Base-by-base conservation (phyloP, 23 red algal genomes). In the Gracilaria domingensis region DNA sequence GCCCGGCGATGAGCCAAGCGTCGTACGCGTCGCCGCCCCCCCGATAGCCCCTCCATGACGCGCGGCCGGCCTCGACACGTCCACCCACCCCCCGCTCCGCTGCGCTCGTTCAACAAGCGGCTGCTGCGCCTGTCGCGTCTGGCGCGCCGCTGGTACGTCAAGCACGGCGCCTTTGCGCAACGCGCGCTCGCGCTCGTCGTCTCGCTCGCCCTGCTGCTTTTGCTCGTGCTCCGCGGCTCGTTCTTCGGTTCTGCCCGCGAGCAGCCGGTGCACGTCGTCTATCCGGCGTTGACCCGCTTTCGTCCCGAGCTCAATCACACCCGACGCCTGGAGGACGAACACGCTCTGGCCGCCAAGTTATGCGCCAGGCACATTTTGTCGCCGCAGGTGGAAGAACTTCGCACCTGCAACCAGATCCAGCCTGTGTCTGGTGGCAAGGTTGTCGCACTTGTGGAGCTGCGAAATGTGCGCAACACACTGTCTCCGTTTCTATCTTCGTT, bases 361-460 rank as follows among this genome's bases (percentile, higher is more conserved):
- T 87, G 84, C 45, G 67, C 18, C 3, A 11, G 64, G 6, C 39
- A 35, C 17, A 18, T 36, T 1, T 20, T 87, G n/a, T 50, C 50
- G 3, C 14, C 64, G 34, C 50, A 62, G 7, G 24, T 87, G 38
- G 67, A 87, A 11, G 64, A 87, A 40, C 66, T 87, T 9, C 84
- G 84, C 26, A 48, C 69, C 6, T 87, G 84, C 69, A 71, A 71
- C 51, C 30, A 76, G 62, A 64, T 87, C 9, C 8, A 16, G 1
- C 18, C 8, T 25, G n/a, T 23, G 21, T 0, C 51, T 14, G 74
- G 32, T 0, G 36, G 66, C 34, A 96, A 96, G 88, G 56, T 96
- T 8, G 94, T 96, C 4, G 94, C 58, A 30, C 88, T 96, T 18
- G 88, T 96, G 66, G 86, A 91, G 37, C 61, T 91, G 38, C 87